Conservation (phyloP, 2,329 filamentous ascomycete species). For the Neoascochyta sp. region DNA sequence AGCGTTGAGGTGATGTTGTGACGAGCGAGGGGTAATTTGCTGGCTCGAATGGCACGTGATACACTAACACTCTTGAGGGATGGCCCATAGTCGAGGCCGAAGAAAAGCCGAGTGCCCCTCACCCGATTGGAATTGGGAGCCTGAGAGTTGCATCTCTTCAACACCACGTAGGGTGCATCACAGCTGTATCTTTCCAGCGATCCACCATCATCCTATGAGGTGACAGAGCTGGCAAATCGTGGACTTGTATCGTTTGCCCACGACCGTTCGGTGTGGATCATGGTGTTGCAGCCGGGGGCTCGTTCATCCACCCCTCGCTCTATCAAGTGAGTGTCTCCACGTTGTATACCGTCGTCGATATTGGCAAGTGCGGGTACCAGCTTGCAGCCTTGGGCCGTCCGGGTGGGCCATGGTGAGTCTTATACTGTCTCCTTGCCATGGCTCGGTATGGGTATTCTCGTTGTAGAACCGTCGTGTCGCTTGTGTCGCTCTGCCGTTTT, state of each 20-base stretch:
- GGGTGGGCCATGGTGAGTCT: background rate
- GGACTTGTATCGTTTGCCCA: too few relatives aligned
- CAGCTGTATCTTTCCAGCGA: too few relatives aligned
- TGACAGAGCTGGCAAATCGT: too few relatives aligned
- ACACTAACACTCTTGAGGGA: constrained; percentile 14
- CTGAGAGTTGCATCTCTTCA: background rate
- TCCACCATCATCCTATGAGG: too few relatives aligned
- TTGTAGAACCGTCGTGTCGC: constrained; percentile 14
- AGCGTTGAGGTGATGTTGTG: constrained; percentile 23
- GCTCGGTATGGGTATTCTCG: constrained; percentile 5
- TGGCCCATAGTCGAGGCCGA: constrained; percentile 17
- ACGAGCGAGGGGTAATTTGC: constrained; percentile 32
- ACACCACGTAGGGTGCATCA: background rate
- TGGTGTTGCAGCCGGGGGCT: too few relatives aligned
- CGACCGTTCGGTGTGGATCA: too few relatives aligned
- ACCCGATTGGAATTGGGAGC: background rate
- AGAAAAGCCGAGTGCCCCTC: constrained; percentile 10
- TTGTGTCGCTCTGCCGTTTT: constrained; percentile 18
- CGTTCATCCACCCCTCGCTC: too few relatives aligned
- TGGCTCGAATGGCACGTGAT: constrained; percentile 30
- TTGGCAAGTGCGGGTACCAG: too few relatives aligned
- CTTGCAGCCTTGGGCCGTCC: too few relatives aligned
- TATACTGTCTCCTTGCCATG: background rate
- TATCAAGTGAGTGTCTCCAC: too few relatives aligned
- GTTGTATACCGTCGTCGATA: too few relatives aligned